A percentile compares a stretch with the other conserved stretches of the same genome.
Evolutionary conservation across 225 moss, liverwort and hornwort species (phyloP).

Genomic region (Rhytidiadelphus loreus): DNA sequence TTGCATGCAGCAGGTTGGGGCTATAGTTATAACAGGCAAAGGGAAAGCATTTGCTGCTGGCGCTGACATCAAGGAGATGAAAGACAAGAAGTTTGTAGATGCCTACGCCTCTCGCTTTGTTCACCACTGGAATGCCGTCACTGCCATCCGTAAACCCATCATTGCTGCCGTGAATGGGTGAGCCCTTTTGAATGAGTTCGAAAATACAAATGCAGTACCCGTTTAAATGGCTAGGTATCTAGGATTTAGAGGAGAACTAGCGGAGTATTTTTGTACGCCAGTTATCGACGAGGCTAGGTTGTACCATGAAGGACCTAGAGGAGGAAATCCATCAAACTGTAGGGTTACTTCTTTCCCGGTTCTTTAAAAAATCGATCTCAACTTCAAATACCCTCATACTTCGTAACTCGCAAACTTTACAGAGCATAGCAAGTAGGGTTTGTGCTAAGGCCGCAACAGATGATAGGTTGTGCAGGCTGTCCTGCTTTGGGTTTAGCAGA

Average conservation of each 20-base stretch:
- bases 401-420: background rate
- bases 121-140: conserved; percentile 55
- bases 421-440: background rate
- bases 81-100: conserved; percentile 57
- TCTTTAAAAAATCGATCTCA: background rate
- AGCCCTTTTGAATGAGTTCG: background rate
- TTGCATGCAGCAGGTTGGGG: conserved; percentile 55
- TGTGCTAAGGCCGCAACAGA: background rate
- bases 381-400: background rate
- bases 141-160: conserved; percentile 57
- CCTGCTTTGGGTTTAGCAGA: background rate
- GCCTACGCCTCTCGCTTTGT: conserved; percentile 54
- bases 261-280: background rate
- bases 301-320: background rate
- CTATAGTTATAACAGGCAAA: conserved; percentile 76
- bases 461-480: background rate
- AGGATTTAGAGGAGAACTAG: background rate
- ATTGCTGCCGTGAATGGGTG: conserved; percentile 89
- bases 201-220: background rate
- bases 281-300: background rate
- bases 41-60: conserved; percentile 94
- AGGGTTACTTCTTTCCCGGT: background rate
- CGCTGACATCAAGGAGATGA: conserved; percentile 95
- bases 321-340: background rate
- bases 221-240: background rate